Evolutionary conservation across 2,329 filamentous ascomycete species (phyloP).

Genomic region (Fusarium pilosicola): DNA sequence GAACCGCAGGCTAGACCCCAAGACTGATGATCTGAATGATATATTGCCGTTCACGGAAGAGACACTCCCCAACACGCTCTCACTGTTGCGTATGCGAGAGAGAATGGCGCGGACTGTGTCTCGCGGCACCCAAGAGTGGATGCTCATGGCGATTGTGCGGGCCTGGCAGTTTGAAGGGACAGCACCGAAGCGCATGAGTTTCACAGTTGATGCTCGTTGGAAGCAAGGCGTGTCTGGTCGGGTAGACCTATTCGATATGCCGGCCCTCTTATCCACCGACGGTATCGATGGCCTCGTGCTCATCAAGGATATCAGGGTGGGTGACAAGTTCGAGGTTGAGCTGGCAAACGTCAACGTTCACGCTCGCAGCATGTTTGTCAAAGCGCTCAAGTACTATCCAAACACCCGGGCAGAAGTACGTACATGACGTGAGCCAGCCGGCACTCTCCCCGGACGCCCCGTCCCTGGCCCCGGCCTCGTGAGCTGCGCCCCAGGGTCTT

Average conservation of each 20-base stretch:
- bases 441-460: conserved; percentile 25
- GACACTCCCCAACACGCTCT: conserved; percentile 57
- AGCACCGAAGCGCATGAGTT: conserved; percentile 60
- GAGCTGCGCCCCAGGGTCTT: conserved; percentile 23
- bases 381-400: conserved; percentile 49
- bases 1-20: conserved; percentile 40
- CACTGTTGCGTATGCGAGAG: conserved; percentile 63
- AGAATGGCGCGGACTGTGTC: conserved; percentile 58
- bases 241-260: conserved; percentile 63
- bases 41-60: conserved; percentile 59
- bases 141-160: conserved; percentile 68
- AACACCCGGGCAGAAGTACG: background rate
- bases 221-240: conserved; percentile 51
- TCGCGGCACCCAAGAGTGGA: conserved; percentile 62
- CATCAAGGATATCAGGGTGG: conserved; percentile 56
- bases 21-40: conserved; percentile 43
- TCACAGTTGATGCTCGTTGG: conserved; percentile 56
- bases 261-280: conserved; percentile 53
- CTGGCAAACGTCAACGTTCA: conserved; percentile 65
- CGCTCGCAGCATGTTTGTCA: conserved; percentile 56
- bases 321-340: conserved; percentile 66
- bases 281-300: conserved; percentile 52
- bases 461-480: conserved; percentile 27
- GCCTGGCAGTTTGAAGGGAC: conserved; percentile 66
- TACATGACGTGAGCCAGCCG: conserved; percentile 17